Base-by-base conservation (phyloP, 805 yeast genomes). In the Candida orba region DNA sequence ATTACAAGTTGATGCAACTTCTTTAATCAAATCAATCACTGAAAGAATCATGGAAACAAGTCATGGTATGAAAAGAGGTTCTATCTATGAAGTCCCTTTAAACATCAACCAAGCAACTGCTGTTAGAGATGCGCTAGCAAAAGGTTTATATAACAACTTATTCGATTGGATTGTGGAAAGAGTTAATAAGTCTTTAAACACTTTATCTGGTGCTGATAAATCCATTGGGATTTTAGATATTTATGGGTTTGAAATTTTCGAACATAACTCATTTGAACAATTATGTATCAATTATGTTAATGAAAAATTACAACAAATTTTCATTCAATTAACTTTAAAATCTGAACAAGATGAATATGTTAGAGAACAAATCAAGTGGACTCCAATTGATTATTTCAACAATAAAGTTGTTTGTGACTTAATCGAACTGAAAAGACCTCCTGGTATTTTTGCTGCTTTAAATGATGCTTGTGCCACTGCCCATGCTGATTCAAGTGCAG, bases 381-480 rank as follows among this genome's bases (percentile, higher is more conserved):
- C 95, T 12, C 98, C 98, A 20, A 93, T 93, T 58, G 85, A 93
- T 50, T 93, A 89, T 65, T 93, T 93, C 70, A 93, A 93, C 66
- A 93, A 93, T 67, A 82, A 91, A 66, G 83, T 93, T 52, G 99
- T 93, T 27, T 93, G 98, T 69, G 99, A 93, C 56, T 73, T 93
- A 60, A 93, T 93, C 59, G 99, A 93, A 66, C 84, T 87, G 25
- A 78, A 79, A 47, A 79, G 96, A 58, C 98, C 99, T 1, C 97
- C 97, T 1, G 99, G 99, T 47, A 74, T 93, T 36, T 90, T 93
- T 69, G 95, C 98, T 3, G 95, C 96, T 3, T 74, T 93, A 66
- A 93, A 91, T 65, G 99, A 93, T 69, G 91, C 98, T 1, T 83
- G 89, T 57, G 97, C 96, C 32, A 93, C 98, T 24, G 99, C 99